Percentiles rank a stretch among this genome's conserved stretches.
phyloP scores from a whole-genome alignment of 179 eudicot species.

The Carnegiea gigantea region DNA sequence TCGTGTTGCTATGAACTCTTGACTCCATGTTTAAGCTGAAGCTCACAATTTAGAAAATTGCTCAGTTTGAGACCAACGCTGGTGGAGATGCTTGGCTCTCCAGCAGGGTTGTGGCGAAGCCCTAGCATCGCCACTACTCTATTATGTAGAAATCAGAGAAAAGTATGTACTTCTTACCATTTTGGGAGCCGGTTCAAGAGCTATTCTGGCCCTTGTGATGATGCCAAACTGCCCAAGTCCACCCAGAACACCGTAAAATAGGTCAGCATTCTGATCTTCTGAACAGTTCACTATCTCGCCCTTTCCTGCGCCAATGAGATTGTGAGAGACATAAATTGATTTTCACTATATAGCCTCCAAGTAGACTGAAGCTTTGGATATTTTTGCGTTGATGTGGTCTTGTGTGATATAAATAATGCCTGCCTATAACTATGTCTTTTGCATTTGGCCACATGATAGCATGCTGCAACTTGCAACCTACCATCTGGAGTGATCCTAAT shows the following conservation, averaged over 20 bases:
- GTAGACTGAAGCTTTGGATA: neutral
- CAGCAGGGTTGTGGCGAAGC: neutral
- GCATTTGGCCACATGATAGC: neutral
- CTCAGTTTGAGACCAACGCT: neutral
- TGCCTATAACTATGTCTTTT: neutral
- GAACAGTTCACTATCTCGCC: conserved; percentile 79
- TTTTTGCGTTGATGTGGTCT: neutral
- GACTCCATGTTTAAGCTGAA: neutral
- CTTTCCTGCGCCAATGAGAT: conserved; percentile 51
- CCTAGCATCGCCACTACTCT: neutral
- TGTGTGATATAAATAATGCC: neutral
- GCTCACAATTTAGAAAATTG: neutral
- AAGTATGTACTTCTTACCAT: conserved; percentile 41
- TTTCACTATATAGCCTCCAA: neutral
- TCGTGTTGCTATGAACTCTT: neutral
- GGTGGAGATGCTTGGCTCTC: neutral
- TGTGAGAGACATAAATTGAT: neutral
- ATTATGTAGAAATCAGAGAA: neutral
- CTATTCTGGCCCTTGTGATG: conserved; percentile 76
- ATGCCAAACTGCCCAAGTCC: conserved; percentile 95
- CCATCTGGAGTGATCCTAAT: neutral
- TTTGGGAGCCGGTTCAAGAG: conserved; percentile 67
- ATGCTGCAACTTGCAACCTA: neutral
- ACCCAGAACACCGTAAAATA: conserved; percentile 79
- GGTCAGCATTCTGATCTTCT: conserved; percentile 63